Conservation (phyloP, 2,329 filamentous ascomycete species). For the Huntiella decipiens region DNA sequence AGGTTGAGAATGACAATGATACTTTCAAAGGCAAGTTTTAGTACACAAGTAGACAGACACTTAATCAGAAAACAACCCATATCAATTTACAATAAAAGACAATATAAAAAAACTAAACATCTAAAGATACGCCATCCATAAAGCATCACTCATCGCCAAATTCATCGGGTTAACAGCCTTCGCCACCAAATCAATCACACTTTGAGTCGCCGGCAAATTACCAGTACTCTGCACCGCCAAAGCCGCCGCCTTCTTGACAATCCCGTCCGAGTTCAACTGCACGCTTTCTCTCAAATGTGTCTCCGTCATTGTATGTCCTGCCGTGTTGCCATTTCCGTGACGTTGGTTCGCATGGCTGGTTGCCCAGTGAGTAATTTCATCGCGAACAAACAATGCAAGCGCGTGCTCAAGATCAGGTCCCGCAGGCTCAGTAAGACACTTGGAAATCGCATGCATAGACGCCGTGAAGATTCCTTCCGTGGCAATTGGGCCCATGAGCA, state of each 20-base stretch:
- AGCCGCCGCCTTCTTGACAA: constrained; percentile 76
- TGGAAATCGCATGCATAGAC: constrained; percentile 86
- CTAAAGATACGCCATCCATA: constrained; percentile 87
- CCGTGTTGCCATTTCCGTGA: background rate
- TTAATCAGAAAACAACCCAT: background rate
- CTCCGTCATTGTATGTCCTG: constrained; percentile 24
- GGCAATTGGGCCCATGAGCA: constrained; percentile 84
- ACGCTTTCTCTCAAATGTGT: constrained; percentile 60
- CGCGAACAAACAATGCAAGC: constrained; percentile 81
- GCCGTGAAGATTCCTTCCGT: constrained; percentile 94
- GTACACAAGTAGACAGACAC: background rate
- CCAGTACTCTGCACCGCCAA: constrained; percentile 61
- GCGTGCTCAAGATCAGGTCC: constrained; percentile 85
- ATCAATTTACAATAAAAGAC: background rate
- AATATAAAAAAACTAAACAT: background rate
- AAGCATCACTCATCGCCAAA: constrained; percentile 67
- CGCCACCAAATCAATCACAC: constrained; percentile 85
- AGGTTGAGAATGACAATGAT: background rate
- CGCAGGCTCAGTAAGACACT: constrained; percentile 68
- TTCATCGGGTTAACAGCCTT: constrained; percentile 84
- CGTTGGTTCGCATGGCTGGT: constrained; percentile 50
- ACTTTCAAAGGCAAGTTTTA: background rate
- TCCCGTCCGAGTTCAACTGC: constrained; percentile 69
- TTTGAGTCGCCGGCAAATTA: constrained; percentile 87
- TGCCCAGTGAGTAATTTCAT: constrained; percentile 97